phyloP scores from a whole-genome alignment of 768 basidiomycete species.

The Phylloporus sp. region DNA sequence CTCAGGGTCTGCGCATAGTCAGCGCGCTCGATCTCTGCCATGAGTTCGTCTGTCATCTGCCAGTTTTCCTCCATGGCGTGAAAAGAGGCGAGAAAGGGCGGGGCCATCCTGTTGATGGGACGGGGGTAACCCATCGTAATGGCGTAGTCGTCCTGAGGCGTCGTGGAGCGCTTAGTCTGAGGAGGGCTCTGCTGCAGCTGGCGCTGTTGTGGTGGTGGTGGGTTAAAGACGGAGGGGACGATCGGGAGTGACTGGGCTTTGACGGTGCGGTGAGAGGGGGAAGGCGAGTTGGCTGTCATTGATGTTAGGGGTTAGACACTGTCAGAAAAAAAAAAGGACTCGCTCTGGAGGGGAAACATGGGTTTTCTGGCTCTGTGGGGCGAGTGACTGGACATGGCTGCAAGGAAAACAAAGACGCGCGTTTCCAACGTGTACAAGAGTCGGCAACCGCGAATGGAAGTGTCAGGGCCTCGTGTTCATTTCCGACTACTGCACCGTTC shows the following conservation, averaged over 20 bases:
- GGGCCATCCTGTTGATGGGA: slow-evolving; percentile 52
- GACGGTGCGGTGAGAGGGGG: slow-evolving; percentile 45
- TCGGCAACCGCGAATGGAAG: slow-evolving; percentile 48
- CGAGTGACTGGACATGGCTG: slow-evolving; percentile 53
- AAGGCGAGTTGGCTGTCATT: too few species aligned
- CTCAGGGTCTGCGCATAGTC: slow-evolving; percentile 56
- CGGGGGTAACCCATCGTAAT: slow-evolving; percentile 53
- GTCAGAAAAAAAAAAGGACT: slow-evolving; percentile 25
- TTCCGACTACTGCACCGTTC: too few species aligned
- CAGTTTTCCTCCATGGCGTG: slow-evolving; percentile 52
- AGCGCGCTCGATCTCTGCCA: slow-evolving; percentile 70
- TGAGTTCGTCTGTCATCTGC: slow-evolving; percentile 64
- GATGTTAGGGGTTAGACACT: slow-evolving; percentile 1
- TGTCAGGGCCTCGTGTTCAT: too few species aligned
- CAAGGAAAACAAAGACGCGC: slow-evolving; percentile 39
- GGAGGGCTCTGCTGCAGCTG: slow-evolving; percentile 33
- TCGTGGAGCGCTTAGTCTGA: slow-evolving; percentile 31
- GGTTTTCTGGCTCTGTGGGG: slow-evolving; percentile 55
- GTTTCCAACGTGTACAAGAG: slow-evolving; percentile 60
- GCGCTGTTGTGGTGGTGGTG: slow-evolving; percentile 38
- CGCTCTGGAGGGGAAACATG: slow-evolving; percentile 48
- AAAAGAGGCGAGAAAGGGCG: slow-evolving; percentile 53
- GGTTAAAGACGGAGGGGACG: slow-evolving; percentile 49
- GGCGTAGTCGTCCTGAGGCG: slow-evolving; percentile 37
- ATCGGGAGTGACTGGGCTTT: slow-evolving; percentile 61